Conservation (phyloP, 2,329 filamentous ascomycete genomes). For the Xylogone sp. region DNA sequence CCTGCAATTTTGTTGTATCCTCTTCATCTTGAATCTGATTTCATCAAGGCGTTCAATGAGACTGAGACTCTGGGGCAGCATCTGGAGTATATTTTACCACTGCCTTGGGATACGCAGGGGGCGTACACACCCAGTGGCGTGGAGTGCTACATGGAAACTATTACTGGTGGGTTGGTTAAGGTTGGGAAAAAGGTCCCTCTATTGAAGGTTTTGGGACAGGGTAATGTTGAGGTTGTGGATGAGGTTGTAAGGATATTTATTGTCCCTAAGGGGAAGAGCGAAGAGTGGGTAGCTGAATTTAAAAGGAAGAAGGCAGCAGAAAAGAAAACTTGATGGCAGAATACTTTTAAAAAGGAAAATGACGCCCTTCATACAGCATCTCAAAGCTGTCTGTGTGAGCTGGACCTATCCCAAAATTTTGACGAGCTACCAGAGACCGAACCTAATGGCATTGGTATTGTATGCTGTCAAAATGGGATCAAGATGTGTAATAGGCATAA, state of each 20-base stretch:
- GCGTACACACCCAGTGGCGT: constrained; percentile 65
- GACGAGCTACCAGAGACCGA: no score
- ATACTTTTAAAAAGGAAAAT: no score
- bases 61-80: constrained; percentile 72
- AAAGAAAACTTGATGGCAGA: constrained; percentile 17
- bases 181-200: constrained; percentile 81
- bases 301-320: constrained; percentile 67
- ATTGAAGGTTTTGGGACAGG: constrained; percentile 68
- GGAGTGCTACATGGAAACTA: constrained; percentile 88
- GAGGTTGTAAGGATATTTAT: constrained; percentile 80
- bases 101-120: constrained; percentile 74
- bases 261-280: constrained; percentile 66
- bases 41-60: constrained; percentile 85
- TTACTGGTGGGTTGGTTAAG: constrained; percentile 76
- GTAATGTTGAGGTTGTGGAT: constrained; percentile 84
- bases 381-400: constrained; percentile 22
- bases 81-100: constrained; percentile 78
- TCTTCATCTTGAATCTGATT: constrained; percentile 75
- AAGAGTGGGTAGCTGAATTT: constrained; percentile 78
- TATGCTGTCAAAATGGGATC: no score
- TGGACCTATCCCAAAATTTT: no score
- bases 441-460: no score
- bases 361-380: constrained; percentile 4
- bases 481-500: no score
- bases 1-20: constrained; percentile 86